Evolutionary conservation across 139 green algal species (phyloP).

Genomic region (Eudorina sp.): DNA sequence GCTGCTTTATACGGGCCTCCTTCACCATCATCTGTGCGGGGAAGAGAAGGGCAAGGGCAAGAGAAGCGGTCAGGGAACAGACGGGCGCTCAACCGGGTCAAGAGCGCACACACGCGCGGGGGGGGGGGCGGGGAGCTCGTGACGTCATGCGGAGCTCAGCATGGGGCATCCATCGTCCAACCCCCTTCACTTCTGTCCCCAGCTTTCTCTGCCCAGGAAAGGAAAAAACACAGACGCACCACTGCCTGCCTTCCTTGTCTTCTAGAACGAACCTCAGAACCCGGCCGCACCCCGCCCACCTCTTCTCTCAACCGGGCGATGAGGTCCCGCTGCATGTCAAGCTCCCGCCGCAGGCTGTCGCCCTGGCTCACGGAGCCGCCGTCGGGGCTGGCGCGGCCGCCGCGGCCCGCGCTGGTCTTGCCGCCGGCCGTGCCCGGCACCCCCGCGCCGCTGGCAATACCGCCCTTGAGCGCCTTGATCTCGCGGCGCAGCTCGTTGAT

Average conservation of each 20-base stretch:
- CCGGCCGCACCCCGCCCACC: not conserved
- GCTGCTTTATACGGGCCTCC: constrained; percentile 61
- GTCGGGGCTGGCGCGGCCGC: not conserved
- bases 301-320: constrained; percentile 62
- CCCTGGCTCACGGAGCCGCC: not conserved
- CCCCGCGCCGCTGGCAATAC: not conserved
- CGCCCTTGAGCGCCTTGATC: constrained; percentile 66
- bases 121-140: not conserved
- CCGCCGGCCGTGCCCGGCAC: not conserved
- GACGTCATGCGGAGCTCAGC: no score
- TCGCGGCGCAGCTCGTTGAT: constrained; percentile 92
- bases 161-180: no score
- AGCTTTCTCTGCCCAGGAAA: no score
- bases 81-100: not conserved
- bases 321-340: constrained; percentile 68
- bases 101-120: not conserved
- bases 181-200: no score
- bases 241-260: not conserved
- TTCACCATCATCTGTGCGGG: constrained; percentile 39
- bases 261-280: not conserved
- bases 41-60: not conserved
- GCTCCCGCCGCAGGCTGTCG: constrained; percentile 49
- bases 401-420: not conserved
- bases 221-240: not conserved
- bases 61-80: not conserved